Percentiles rank a stretch among this genome's conserved stretches.
phyloP scores from a whole-genome alignment of 441 rosid genomes.

The Jatropha podagrica region DNA sequence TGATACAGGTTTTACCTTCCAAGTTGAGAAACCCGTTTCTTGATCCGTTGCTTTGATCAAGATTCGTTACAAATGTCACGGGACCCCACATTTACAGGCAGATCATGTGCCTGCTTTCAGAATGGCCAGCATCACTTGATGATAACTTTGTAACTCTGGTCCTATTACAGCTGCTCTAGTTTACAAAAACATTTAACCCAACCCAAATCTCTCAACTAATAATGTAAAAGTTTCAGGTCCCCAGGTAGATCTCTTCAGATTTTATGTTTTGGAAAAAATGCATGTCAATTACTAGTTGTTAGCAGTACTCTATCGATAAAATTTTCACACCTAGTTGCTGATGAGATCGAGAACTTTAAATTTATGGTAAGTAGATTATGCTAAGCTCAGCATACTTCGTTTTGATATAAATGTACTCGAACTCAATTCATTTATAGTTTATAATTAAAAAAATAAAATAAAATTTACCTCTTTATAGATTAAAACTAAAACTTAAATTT shows the following conservation, averaged over 20 bases:
- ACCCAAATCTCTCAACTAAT: neutral
- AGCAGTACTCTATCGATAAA: too few species aligned
- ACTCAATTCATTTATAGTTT: too few species aligned
- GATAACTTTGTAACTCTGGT: neutral
- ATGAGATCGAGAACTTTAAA: too few species aligned
- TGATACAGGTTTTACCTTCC: neutral
- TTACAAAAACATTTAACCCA: neutral
- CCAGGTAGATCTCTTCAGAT: neutral
- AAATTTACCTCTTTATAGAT: too few species aligned
- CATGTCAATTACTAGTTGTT: too few species aligned
- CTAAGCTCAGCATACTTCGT: too few species aligned
- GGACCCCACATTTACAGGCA: conserved; percentile 27
- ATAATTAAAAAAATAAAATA: too few species aligned
- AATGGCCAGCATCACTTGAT: conserved; percentile 18
- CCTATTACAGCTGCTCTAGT: neutral
- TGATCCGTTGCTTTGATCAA: neutral
- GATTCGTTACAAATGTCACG: conserved; percentile 7
- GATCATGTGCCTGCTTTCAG: conserved; percentile 39
- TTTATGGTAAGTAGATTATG: too few species aligned
- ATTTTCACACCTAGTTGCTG: too few species aligned
- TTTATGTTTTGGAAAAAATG: neutral
- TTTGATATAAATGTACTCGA: too few species aligned
- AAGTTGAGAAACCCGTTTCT: conserved; percentile 9
- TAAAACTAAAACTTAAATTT: too few species aligned
- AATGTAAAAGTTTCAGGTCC: neutral